Evolutionary conservation across 2,329 filamentous ascomycete genomes (phyloP).

Genomic region (Clonostachys chloroleuca): DNA sequence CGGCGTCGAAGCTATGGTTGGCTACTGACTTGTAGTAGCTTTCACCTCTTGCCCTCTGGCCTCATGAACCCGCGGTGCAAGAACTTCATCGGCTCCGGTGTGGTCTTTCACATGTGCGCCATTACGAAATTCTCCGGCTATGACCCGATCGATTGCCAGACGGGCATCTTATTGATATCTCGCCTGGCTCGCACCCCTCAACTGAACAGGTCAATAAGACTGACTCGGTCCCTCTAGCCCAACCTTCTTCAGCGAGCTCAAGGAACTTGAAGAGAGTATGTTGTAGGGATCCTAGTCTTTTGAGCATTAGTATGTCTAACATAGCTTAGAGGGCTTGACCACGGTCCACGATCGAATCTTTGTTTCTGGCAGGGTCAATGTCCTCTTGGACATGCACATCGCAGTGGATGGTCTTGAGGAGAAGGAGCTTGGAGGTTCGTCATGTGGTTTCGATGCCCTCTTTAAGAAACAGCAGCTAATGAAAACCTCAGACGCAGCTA

Average conservation of each 20-base stretch:
- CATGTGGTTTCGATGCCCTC: too few relatives aligned
- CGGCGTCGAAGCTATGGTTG: conserved; percentile 5
- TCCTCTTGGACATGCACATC: conserved; percentile 62
- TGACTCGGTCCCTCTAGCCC: conserved; percentile 15
- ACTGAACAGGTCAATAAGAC: conserved; percentile 10
- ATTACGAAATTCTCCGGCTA: conserved; percentile 4
- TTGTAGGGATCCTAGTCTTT: too few relatives aligned
- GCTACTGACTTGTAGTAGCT: conserved; percentile 29
- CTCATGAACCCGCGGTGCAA: conserved; percentile 66
- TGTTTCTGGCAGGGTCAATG: conserved; percentile 58
- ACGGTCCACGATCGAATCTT: conserved; percentile 45
- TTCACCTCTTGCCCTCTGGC: conserved; percentile 63
- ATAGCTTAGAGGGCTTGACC: conserved; percentile 18
- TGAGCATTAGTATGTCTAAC: too few relatives aligned
- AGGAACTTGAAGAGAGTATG: conserved; percentile 24
- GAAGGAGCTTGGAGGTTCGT: conserved; percentile 33
- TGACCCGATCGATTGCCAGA: too few relatives aligned
- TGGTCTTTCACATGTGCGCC: conserved; percentile 56
- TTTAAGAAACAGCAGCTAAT: conserved; percentile 8
- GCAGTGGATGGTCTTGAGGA: conserved; percentile 68
- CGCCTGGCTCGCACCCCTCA: conserved; percentile 10
- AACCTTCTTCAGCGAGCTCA: conserved; percentile 34
- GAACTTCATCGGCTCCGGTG: conserved; percentile 70
- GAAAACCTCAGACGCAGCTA: conserved; percentile 13
- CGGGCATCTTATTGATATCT: conserved; percentile 10